Percentiles rank a stretch among this genome's conserved stretches.
Conservation (phyloP, 106 monocot species). For the Phalaenopsis equestris region DNA sequence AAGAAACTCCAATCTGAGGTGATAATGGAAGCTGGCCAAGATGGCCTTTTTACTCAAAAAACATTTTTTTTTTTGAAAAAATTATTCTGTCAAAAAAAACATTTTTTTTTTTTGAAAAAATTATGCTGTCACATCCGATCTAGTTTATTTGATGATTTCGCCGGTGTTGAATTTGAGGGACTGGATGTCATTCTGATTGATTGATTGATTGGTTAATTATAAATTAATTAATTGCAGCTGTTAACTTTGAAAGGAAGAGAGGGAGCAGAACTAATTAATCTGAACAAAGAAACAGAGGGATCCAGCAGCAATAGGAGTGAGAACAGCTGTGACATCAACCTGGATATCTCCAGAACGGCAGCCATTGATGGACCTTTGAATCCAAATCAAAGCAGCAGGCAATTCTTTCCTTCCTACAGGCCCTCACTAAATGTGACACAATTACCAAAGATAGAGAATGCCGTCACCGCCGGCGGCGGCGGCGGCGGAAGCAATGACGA, state of each 20-base stretch:
- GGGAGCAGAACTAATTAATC: slow-evolving; percentile 33
- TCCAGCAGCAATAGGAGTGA: slow-evolving; percentile 54
- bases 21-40: no score
- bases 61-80: no score
- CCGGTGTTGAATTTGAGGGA: background rate
- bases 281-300: slow-evolving; percentile 58
- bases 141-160: background rate
- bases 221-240: slow-evolving; percentile 17
- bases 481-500: background rate
- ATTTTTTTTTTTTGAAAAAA: no score
- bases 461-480: background rate
- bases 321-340: slow-evolving; percentile 45
- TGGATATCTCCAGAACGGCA: slow-evolving; percentile 26
- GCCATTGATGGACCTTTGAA: background rate
- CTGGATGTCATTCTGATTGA: background rate
- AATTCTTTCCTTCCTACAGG: slow-evolving; percentile 17
- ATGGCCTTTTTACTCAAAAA: no score
- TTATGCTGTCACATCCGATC: background rate
- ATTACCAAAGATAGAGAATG: slow-evolving; percentile 3
- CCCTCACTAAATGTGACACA: background rate
- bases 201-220: background rate
- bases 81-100: no score
- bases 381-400: background rate
- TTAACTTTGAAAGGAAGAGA: slow-evolving; percentile 30
- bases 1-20: slow-evolving; percentile 48